A percentile compares a stretch with the other conserved stretches of the same genome.
phyloP scores from a whole-genome alignment of 192 early-diverging fungal species.

The Podochytrium sp. region DNA sequence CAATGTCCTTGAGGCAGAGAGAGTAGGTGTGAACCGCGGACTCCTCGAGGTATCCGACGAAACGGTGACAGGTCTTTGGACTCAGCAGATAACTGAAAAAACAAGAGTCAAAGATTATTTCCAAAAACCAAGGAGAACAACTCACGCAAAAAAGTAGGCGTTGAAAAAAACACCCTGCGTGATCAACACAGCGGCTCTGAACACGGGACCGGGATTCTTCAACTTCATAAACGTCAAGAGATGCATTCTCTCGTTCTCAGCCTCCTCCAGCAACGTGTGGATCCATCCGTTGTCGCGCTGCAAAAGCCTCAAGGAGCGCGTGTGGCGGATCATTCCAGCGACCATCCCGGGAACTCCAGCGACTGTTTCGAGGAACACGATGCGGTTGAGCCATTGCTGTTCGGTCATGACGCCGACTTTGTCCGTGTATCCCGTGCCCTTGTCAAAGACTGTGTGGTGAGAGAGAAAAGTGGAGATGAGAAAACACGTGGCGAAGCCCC shows the following conservation, averaged over 20 bases:
- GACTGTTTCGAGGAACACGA: conserved; percentile 53
- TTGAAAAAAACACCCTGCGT: conserved; percentile 93
- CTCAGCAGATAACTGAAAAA: conserved; percentile 75
- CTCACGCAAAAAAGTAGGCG: conserved; percentile 66
- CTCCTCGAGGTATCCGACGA: conserved; percentile 93
- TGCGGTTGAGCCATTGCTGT: conserved; percentile 41
- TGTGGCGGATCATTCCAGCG: conserved; percentile 55
- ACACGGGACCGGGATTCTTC: conserved; percentile 37
- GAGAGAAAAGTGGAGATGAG: neutral
- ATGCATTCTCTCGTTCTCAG: conserved; percentile 86
- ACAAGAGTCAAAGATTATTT: neutral
- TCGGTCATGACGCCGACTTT: conserved; percentile 47
- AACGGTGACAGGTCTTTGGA: conserved; percentile 81
- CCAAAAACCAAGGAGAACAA: neutral
- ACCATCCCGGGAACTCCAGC: conserved; percentile 86
- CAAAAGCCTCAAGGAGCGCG: conserved; percentile 55
- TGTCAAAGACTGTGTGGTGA: conserved; percentile 32
- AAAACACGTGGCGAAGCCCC: no score
- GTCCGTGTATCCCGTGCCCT: conserved; percentile 35
- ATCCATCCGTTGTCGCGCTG: conserved; percentile 91
- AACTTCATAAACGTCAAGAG: conserved; percentile 52
- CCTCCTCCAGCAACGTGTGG: conserved; percentile 85
- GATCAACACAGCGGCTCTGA: conserved; percentile 63
- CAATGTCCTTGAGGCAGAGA: conserved; percentile 83
- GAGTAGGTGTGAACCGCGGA: conserved; percentile 91